Conservation (phyloP, 495 filamentous ascomycete genomes). For the Staphylotrichum tortipilum region DNA sequence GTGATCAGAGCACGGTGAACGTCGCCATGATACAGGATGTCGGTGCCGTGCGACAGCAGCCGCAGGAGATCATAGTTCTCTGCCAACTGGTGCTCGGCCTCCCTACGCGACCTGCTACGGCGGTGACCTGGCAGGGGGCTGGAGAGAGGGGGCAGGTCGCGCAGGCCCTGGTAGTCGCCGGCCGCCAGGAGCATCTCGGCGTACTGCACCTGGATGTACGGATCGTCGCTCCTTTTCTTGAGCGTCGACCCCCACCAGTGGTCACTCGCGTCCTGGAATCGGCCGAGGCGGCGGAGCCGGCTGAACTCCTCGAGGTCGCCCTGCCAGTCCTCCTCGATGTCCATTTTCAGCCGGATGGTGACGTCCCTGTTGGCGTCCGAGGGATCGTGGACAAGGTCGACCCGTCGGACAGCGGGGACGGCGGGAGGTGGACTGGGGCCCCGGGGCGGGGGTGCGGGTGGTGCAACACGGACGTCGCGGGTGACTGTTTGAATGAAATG, state of each 20-base stretch:
- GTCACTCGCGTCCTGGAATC: slow-evolving; percentile 13
- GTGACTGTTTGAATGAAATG: too few species aligned
- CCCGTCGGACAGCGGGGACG: too few species aligned
- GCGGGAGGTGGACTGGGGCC: too few species aligned
- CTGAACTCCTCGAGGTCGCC: slow-evolving; percentile 16
- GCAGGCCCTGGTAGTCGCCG: slow-evolving; percentile 7
- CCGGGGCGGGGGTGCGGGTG: too few species aligned
- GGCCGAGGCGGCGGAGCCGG: slow-evolving; percentile 17
- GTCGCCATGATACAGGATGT: too few species aligned
- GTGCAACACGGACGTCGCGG: too few species aligned
- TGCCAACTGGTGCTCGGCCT: neutral
- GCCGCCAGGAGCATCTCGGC: slow-evolving; percentile 14
- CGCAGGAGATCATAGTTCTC: too few species aligned
- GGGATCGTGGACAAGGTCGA: slow-evolving; percentile 16
- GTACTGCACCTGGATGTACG: slow-evolving; percentile 14
- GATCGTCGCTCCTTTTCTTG: neutral
- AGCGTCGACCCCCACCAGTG: slow-evolving; percentile 10
- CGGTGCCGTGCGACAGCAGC: too few species aligned
- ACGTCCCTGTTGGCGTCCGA: slow-evolving; percentile 12
- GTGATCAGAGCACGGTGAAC: too few species aligned
- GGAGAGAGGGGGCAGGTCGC: neutral
- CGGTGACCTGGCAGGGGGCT: too few species aligned
- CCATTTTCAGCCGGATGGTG: slow-evolving; percentile 6
- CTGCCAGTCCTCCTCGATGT: slow-evolving; percentile 13
- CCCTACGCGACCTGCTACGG: too few species aligned